Conservation (phyloP, 176 grass and related monocot species). For the Avena sativa region DNA sequence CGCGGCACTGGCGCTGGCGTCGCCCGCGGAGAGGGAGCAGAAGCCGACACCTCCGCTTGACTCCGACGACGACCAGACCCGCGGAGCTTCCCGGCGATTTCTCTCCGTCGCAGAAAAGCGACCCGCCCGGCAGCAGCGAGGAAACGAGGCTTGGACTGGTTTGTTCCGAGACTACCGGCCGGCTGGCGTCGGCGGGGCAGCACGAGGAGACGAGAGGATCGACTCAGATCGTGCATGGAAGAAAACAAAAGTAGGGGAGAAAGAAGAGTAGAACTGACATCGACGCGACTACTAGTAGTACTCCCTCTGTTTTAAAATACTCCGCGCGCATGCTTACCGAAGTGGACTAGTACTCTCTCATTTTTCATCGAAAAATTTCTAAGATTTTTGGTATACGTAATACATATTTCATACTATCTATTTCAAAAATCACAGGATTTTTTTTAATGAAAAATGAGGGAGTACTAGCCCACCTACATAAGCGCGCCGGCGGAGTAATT, state of each 20-base stretch:
- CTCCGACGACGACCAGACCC: neutral
- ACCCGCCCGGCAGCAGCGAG: neutral
- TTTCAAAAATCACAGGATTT: no score
- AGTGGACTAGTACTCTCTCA: no score
- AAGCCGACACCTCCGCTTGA: conserved; percentile 16
- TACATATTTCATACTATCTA: no score
- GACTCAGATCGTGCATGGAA: neutral
- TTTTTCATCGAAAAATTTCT: no score
- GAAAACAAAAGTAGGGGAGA: neutral
- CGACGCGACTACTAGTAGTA: neutral
- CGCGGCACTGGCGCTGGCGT: neutral
- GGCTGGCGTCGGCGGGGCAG: neutral
- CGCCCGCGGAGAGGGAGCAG: neutral
- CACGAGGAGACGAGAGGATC: neutral
- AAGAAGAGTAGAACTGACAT: neutral
- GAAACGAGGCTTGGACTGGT: neutral
- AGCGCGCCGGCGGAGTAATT: no score
- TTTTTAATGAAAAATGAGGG: no score
- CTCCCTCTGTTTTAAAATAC: no score
- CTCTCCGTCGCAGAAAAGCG: conserved; percentile 11
- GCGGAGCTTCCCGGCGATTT: conserved; percentile 24
- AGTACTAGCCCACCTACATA: no score
- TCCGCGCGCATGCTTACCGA: no score
- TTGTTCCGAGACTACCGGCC: neutral
- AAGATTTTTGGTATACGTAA: no score